Evolutionary conservation across 1,139 yeast species (phyloP).

Genomic region (Pichia sp.): DNA sequence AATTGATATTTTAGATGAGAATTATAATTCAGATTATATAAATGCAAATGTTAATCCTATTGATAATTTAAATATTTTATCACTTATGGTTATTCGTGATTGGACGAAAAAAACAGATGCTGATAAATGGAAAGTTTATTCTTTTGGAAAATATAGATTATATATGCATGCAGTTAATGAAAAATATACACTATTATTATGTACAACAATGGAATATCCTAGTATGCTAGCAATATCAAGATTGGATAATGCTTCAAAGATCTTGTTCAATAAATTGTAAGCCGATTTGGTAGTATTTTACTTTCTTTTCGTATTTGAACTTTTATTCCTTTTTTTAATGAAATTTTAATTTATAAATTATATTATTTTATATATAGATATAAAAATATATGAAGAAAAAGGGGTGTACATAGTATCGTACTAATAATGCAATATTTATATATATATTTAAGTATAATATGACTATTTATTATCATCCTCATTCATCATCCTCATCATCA

Average conservation of each 20-base stretch:
- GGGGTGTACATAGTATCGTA: slow-evolving; percentile 11
- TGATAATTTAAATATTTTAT: slow-evolving; percentile 41
- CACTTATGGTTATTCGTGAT: slow-evolving; percentile 39
- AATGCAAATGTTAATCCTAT: slow-evolving; percentile 27
- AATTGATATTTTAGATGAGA: slow-evolving; percentile 16
- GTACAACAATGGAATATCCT: slow-evolving; percentile 34
- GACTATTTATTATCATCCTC: not conserved
- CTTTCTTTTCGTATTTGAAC: no score
- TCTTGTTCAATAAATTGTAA: slow-evolving; percentile 9
- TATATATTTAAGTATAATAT: no score
- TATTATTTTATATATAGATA: no score
- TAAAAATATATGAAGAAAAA: no score
- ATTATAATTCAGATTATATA: slow-evolving; percentile 23
- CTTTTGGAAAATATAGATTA: slow-evolving; percentile 21
- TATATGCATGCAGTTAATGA: slow-evolving; percentile 21
- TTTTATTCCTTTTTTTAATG: no score
- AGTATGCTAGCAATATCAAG: slow-evolving; percentile 41
- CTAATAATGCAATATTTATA: slow-evolving; percentile 2
- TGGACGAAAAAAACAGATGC: slow-evolving; percentile 24
- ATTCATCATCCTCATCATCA: slow-evolving; percentile 2
- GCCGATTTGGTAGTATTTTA: no score
- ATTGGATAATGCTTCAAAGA: slow-evolving; percentile 33
- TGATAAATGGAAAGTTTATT: slow-evolving; percentile 21
- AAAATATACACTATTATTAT: slow-evolving; percentile 23
- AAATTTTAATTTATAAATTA: not conserved